Evolutionary conservation across 108 stramenopile genomes (phyloP), one percentile per base, ranked within the genome.

Genomic region (Nitzschia sp.): DNA sequence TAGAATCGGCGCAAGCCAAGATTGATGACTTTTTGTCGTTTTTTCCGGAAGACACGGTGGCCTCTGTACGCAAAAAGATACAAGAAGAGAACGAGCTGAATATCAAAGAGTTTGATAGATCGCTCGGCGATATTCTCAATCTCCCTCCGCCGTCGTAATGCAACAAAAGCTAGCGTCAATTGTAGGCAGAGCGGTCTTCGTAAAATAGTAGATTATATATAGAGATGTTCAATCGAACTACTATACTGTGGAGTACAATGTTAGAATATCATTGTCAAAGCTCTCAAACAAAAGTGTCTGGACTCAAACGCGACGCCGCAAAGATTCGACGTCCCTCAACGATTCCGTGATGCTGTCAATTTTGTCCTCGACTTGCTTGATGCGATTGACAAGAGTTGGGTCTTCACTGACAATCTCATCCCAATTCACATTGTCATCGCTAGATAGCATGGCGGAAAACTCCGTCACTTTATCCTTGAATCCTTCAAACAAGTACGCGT

Each of bases 51-150:
- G 87, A 80, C 9, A 68, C 82, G 46, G 76, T 93, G 8, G 74
- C 76, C 2, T 60, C 65, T 48, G 77, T 78, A 26, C 76, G 68
- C 62, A 46, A 59, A 38, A 68, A 76, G 51, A 82, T 95, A 48
- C 46, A 73, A 36, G 83, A 79, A 4, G 94, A 95, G 70, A 93
- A 93, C 68, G 87, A 82, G 19, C 75, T 91, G 64, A 95, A 95
- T 49, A 74, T 64, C 19, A 85, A 81, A 47, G 94, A 95, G 56
- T 95, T 90, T 69, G 94, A 93, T 72, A 62, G 74, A 18, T 62
- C 45, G 1, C 57, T 92, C 13, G 91, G 91, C n/a, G 76, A 62
- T 15, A 92, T 92, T 67, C 45, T 92, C 53, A 92, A 92, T 70
- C 84, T 72, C 2, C 64, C 71, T 11, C 66, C 71, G 60, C 55